A percentile compares a stretch with the other conserved stretches of the same genome.
These are phyloP conservation scores for Solanum bulbocastanum DNA, from an alignment of 257 asterid genomes.

Conservation along the genomic window DNA sequence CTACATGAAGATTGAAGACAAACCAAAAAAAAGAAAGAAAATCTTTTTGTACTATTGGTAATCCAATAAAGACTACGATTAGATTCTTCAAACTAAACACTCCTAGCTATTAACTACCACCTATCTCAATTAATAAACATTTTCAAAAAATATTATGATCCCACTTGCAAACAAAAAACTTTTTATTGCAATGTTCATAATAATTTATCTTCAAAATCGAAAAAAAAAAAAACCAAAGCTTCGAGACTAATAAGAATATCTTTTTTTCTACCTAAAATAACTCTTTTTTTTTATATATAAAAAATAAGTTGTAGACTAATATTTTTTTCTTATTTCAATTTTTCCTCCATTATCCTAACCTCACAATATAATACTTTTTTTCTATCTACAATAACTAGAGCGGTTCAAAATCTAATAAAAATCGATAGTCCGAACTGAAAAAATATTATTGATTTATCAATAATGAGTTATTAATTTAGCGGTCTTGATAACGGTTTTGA, in stretches of 20 bases:
- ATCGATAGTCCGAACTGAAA: accelerated
- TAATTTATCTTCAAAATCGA: background rate
- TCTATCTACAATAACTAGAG: too few relatives aligned
- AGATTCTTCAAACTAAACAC: background rate
- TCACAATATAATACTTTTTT: background rate
- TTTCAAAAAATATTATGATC: background rate
- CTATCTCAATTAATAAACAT: background rate
- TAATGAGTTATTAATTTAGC: too few relatives aligned
- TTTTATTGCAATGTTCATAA: background rate
- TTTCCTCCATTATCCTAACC: background rate
- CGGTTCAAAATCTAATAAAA: accelerated
- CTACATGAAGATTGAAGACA: background rate
- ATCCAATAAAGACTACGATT: background rate
- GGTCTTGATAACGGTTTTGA: too few relatives aligned
- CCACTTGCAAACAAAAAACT: background rate
- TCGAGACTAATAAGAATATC: background rate
- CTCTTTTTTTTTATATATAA: background rate
- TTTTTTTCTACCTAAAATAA: background rate
- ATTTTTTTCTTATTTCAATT: background rate
- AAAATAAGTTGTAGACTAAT: background rate
- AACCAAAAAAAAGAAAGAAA: background rate
- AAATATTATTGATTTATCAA: too few relatives aligned
- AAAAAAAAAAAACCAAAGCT: background rate
- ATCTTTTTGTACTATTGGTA: background rate
- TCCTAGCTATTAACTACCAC: background rate